A percentile compares a stretch with the other conserved stretches of the same genome.
These are phyloP conservation scores for Rosa persica DNA, from an alignment of 306 rosid species.

Conservation along the genomic window DNA sequence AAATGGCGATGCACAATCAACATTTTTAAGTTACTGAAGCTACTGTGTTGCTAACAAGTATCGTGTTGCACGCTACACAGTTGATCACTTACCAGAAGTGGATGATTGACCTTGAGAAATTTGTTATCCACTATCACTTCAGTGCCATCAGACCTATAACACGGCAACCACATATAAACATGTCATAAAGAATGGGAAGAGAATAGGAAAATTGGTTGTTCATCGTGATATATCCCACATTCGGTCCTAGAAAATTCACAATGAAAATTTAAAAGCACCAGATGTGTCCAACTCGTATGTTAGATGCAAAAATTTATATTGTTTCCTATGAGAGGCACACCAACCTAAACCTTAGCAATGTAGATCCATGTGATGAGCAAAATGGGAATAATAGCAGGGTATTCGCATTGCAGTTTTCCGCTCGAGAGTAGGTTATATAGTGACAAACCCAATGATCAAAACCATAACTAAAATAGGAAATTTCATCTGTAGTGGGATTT, in stretches of 20 bases:
- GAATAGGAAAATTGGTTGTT: background rate
- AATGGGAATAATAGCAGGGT: constrained; percentile 1
- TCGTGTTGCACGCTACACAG: background rate
- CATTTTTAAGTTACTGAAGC: background rate
- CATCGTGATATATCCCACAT: background rate
- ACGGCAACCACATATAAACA: constrained; percentile 8
- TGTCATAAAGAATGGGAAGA: constrained; percentile 10
- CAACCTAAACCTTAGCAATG: background rate
- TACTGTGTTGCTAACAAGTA: constrained; percentile 8
- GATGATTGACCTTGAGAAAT: constrained; percentile 72
- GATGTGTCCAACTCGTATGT: background rate
- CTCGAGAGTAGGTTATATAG: background rate
- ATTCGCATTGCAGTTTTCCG: background rate
- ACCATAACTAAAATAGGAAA: background rate
- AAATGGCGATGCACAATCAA: constrained; percentile 1
- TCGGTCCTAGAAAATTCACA: background rate
- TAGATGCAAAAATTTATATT: background rate
- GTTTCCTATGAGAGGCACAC: background rate
- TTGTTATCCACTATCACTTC: constrained; percentile 89
- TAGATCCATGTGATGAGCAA: background rate
- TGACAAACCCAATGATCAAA: background rate
- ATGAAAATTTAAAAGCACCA: background rate
- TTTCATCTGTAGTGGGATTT: background rate
- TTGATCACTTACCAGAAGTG: constrained; percentile 72
- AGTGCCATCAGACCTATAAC: constrained; percentile 73